Base-by-base conservation (phyloP, 495 filamentous ascomycete species). In the Hypoxylon trugodes region DNA sequence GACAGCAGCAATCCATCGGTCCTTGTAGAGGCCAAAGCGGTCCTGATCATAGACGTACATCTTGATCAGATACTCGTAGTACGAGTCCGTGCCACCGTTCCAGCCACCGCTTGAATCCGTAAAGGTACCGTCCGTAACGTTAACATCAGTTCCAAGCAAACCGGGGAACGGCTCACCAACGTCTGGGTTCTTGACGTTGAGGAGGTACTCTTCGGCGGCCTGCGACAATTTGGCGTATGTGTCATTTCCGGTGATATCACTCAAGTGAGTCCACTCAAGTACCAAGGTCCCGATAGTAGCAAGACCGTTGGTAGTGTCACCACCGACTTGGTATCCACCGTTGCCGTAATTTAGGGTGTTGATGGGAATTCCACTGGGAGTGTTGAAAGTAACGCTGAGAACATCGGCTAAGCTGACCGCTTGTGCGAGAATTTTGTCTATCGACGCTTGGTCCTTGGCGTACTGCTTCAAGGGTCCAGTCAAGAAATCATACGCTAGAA, bases 51-150 rank as follows among this genome's bases (percentile, higher is more conserved):
- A 96, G 60, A 96, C 75, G 66, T 88, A 96, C 90, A 95, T 94
- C 81, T 97, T 97, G 72, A 97, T 89, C 19, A 96, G 82, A 64
- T 97, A 97, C 77, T 97, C 92, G 74, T 96, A 96, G 77, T 87
- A 95, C 19, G 86, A 90, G 74, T 97, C 93, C 38, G 83, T 84
- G 7, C 90, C 89, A 42, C 90, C 91, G 59, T 86, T 84, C 93
- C 93, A 97, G 18, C 89, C 87, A 37, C 93, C 92, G 7, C 54
- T 58, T 13, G 82, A 79, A 59, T 95, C 85, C 2, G 79, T 53
- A 63, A 96, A 95, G 5, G 78, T 15, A n/a, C 92, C 92, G 3
- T 79, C 85, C 0, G 61, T 65, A 56, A 92, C 79, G 58, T 86
- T 74, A 46, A 96, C 82, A 40, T 85, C 76, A 24, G 85, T 88